These are phyloP conservation scores for Tuber calosporum DNA, from an alignment of 495 filamentous ascomycete species.

Conservation along the genomic window DNA sequence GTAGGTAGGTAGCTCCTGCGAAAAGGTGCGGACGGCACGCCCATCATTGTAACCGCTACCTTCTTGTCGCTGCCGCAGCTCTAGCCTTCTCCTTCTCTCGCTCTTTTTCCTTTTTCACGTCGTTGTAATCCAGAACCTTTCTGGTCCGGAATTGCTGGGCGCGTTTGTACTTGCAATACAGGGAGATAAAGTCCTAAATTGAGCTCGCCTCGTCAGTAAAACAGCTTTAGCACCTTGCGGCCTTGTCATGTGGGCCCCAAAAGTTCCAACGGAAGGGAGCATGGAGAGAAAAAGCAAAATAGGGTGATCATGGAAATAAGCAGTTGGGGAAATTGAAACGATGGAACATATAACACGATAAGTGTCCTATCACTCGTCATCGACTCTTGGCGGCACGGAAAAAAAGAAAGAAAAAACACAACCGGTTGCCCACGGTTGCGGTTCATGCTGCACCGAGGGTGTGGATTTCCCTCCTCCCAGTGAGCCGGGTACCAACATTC, in stretches of 20 bases:
- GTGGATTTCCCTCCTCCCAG: constrained; percentile 5
- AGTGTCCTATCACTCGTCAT: constrained; percentile 1
- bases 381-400: background rate
- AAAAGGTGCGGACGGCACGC: background rate
- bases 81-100: constrained; percentile 13
- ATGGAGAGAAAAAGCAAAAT: background rate
- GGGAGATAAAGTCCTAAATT: constrained; percentile 40
- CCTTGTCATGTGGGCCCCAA: background rate
- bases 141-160: constrained; percentile 40
- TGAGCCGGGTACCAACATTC: constrained; percentile 5
- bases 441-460: constrained; percentile 1
- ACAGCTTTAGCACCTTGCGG: background rate
- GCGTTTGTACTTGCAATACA: constrained; percentile 42
- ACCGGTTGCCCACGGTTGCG: constrained; percentile 12
- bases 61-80: constrained; percentile 23
- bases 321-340: background rate
- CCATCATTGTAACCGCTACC: constrained; percentile 13
- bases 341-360: constrained; percentile 1
- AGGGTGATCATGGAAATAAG: background rate
- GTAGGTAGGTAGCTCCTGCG: background rate
- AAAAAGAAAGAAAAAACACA: background rate
- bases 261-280: background rate
- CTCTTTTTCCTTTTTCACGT: constrained; percentile 32
- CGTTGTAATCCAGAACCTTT: constrained; percentile 41
- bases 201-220: constrained; percentile 12